phyloP scores from a whole-genome alignment of 176 grass and related monocot genomes.

The Poa annua region DNA sequence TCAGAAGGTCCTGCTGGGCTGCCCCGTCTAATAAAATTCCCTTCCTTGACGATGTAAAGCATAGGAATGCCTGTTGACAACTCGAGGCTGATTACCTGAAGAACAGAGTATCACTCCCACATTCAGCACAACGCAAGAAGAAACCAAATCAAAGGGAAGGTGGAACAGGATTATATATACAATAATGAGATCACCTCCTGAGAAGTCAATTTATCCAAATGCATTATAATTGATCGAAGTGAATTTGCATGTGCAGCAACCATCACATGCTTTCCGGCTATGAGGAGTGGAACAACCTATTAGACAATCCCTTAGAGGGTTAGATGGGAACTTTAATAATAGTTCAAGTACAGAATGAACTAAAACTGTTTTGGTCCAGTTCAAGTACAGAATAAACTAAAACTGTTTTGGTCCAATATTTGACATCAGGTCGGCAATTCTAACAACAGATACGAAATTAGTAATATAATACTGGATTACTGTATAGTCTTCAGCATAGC shows the following conservation, averaged over 20 bases:
- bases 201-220: constrained; percentile 92
- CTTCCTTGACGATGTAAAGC: constrained; percentile 97
- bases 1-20: constrained; percentile 81
- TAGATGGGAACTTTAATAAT: neutral
- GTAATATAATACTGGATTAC: too few species aligned
- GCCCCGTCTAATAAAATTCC: constrained; percentile 83
- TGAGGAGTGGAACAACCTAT: constrained; percentile 60
- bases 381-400: neutral
- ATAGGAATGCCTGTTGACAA: constrained; percentile 94
- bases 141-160: neutral
- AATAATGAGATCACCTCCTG: constrained; percentile 63
- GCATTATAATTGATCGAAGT: constrained; percentile 97
- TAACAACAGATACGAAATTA: too few species aligned
- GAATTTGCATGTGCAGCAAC: constrained; percentile 96
- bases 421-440: too few species aligned
- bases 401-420: neutral
- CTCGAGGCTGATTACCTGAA: constrained; percentile 88
- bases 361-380: neutral
- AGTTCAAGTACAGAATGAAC: neutral
- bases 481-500: neutral
- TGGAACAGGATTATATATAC: neutral
- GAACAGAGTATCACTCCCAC: constrained; percentile 9
- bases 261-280: constrained; percentile 87
- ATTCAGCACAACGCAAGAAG: neutral
- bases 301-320: neutral